phyloP scores from a whole-genome alignment of 106 monocot genomes.

The Amphibolis antarctica region DNA sequence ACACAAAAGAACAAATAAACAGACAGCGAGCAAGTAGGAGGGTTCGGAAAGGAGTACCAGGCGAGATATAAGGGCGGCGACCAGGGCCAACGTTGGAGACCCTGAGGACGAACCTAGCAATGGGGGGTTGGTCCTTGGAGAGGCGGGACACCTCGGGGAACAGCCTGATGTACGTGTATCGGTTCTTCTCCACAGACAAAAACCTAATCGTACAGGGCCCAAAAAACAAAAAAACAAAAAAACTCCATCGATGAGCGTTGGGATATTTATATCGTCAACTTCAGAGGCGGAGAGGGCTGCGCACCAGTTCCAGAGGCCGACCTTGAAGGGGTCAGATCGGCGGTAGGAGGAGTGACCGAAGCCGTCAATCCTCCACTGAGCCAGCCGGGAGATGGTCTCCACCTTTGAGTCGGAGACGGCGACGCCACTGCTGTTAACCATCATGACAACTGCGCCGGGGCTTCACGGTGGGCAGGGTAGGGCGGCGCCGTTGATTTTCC shows the following conservation, averaged over 20 bases:
- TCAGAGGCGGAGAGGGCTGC: neutral
- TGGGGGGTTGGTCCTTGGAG: conserved; percentile 72
- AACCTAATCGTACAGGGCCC: conserved; percentile 22
- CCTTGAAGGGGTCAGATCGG: conserved; percentile 80
- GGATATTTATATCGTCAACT: neutral
- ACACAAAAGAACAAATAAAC: neutral
- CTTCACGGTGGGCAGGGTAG: too few relatives aligned
- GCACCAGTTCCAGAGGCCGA: conserved; percentile 95
- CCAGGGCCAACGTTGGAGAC: conserved; percentile 47
- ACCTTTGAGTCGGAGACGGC: conserved; percentile 45
- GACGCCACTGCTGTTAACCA: neutral
- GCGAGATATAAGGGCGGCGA: conserved; percentile 53
- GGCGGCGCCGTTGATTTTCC: too few relatives aligned
- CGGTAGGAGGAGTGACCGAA: conserved; percentile 67
- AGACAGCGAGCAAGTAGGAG: neutral
- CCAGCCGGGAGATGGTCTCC: conserved; percentile 74
- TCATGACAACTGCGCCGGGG: too few relatives aligned
- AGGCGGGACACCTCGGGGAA: conserved; percentile 61
- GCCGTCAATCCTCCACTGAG: conserved; percentile 82
- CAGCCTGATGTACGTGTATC: conserved; percentile 54
- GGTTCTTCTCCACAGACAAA: conserved; percentile 71
- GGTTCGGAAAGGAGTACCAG: conserved; percentile 38
- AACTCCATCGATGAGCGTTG: too few relatives aligned
- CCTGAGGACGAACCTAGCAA: conserved; percentile 61
- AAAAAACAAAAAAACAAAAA: neutral